Percentiles rank a stretch among this genome's conserved stretches.
These are phyloP conservation scores for Ophiobolus disseminans DNA, from an alignment of 2,329 filamentous ascomycete genomes.

Conservation along the genomic window DNA sequence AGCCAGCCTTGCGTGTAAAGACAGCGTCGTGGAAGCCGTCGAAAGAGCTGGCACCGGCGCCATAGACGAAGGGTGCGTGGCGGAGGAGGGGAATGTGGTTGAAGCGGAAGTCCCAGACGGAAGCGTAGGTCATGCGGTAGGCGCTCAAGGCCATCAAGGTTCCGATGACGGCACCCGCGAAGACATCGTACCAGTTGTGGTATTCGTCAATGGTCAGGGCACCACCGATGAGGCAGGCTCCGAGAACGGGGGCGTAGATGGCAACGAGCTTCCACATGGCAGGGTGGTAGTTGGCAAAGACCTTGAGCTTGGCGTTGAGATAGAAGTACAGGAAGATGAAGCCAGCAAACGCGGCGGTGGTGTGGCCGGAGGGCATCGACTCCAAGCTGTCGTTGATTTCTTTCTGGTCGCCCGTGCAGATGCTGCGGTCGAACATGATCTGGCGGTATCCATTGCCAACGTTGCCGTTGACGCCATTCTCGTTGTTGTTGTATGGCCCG, in stretches of 20 bases:
- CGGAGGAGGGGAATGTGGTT: conserved; percentile 71
- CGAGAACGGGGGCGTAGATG: conserved; percentile 70
- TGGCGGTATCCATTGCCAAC: conserved; percentile 61
- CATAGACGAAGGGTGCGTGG: conserved; percentile 62
- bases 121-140: conserved; percentile 72
- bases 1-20: conserved; percentile 67
- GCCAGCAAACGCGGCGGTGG: conserved; percentile 74
- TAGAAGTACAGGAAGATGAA: conserved; percentile 76
- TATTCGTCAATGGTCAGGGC: conserved; percentile 74
- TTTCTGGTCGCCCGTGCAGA: conserved; percentile 71
- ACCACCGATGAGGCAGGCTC: conserved; percentile 71
- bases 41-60: conserved; percentile 46
- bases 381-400: conserved; percentile 74
- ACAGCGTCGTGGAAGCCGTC: conserved; percentile 61
- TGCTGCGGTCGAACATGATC: conserved; percentile 72
- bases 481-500: conserved; percentile 26
- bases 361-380: conserved; percentile 76
- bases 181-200: conserved; percentile 73
- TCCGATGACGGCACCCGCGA: conserved; percentile 71
- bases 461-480: conserved; percentile 59
- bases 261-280: conserved; percentile 75
- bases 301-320: conserved; percentile 80
- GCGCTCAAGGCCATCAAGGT: conserved; percentile 68
- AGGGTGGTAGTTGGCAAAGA: conserved; percentile 75
- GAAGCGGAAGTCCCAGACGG: conserved; percentile 72